These are phyloP conservation scores for Apophysomyces variabilis DNA, from an alignment of 371 early-diverging fungal genomes.

Conservation along the genomic window DNA sequence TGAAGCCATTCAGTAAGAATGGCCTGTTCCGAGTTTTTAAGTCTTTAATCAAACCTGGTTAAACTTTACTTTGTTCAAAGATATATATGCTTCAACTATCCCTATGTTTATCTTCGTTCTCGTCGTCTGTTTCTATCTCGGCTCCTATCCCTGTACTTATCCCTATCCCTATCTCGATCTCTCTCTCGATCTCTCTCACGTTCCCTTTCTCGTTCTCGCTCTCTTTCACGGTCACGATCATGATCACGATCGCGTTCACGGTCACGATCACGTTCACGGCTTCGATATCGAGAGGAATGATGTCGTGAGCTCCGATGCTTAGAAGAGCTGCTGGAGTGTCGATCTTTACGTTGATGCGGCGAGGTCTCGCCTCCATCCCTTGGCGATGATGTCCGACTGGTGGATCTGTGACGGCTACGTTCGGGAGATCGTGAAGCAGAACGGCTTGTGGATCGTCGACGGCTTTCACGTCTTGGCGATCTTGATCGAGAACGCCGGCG, in stretches of 20 bases:
- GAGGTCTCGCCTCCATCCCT: slow-evolving; percentile 12
- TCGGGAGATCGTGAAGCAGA: slow-evolving; percentile 20
- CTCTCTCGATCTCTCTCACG: slow-evolving; percentile 21
- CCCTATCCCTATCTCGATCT: slow-evolving; percentile 23
- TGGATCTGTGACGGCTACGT: slow-evolving; percentile 15
- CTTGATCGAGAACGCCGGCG: slow-evolving; percentile 28
- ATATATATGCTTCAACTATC: neutral
- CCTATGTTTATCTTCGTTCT: slow-evolving; percentile 11
- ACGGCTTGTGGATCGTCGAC: slow-evolving; percentile 23
- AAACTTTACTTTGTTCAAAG: slow-evolving; percentile 7
- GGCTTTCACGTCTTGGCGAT: slow-evolving; percentile 22
- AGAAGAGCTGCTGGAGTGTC: slow-evolving; percentile 22
- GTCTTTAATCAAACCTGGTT: neutral
- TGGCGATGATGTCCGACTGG: slow-evolving; percentile 4
- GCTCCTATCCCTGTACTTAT: slow-evolving; percentile 34
- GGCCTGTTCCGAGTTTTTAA: no score
- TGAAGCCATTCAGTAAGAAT: no score
- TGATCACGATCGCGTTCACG: slow-evolving; percentile 21
- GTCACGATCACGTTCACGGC: slow-evolving; percentile 36
- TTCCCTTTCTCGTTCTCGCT: slow-evolving; percentile 23
- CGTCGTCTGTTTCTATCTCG: slow-evolving; percentile 28
- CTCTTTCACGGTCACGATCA: slow-evolving; percentile 26
- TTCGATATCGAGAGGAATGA: slow-evolving; percentile 40
- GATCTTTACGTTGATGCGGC: slow-evolving; percentile 20
- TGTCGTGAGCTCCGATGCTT: slow-evolving; percentile 39